Evolutionary conservation across 495 filamentous ascomycete genomes (phyloP).

Genomic region (Aspergillus ostianus): DNA sequence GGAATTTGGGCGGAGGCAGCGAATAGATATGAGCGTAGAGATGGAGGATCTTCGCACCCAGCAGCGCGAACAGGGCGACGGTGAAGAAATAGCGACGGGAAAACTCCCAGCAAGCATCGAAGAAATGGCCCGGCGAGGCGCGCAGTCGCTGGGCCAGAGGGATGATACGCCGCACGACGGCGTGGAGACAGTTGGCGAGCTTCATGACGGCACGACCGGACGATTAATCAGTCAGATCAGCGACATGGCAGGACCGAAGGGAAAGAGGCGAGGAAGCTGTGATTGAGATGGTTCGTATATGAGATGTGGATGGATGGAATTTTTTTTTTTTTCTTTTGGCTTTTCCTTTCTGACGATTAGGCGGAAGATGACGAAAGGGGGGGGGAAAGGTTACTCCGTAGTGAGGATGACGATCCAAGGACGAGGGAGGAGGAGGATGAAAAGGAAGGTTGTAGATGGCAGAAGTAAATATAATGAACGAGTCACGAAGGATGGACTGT

Average conservation of each 20-base stretch:
- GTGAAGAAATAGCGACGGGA: conserved; percentile 39
- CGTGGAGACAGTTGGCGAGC: conserved; percentile 1
- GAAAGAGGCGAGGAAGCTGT: not conserved
- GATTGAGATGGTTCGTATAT: no score
- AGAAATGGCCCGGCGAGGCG: conserved; percentile 23
- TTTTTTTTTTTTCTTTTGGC: no score
- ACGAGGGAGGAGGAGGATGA: not conserved
- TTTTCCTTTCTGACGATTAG: not conserved
- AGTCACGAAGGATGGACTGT: not conserved
- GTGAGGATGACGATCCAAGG: not conserved
- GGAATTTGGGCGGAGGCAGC: conserved; percentile 28
- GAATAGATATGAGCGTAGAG: conserved; percentile 39
- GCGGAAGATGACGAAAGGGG: not conserved
- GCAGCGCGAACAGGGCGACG: conserved; percentile 31
- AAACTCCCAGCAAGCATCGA: conserved; percentile 34
- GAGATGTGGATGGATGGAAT: not conserved
- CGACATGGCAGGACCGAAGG: conserved; percentile 3
- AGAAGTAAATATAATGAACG: not conserved
- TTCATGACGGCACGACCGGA: conserved; percentile 5
- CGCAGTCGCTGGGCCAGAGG: conserved; percentile 8
- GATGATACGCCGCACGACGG: conserved; percentile 8
- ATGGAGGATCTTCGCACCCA: conserved; percentile 36
- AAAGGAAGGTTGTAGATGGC: not conserved
- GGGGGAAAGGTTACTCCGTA: not conserved
- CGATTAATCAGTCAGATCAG: not conserved